Percentiles rank a stretch among this genome's conserved stretches.
Conservation (phyloP, 208 protist genomes). For the Blechomonas ayalai region DNA sequence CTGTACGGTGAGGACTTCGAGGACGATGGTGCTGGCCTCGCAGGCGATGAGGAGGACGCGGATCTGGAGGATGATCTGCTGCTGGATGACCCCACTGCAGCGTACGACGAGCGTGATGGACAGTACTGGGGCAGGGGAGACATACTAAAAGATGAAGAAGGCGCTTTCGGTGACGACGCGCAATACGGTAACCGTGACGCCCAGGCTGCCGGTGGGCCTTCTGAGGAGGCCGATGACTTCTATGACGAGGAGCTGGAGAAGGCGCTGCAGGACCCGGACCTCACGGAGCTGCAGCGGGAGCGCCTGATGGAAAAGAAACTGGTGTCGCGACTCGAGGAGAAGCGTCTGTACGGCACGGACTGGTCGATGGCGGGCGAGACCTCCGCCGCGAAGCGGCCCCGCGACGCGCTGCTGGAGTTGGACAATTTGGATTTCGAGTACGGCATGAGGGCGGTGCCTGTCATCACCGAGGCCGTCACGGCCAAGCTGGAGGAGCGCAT, state of each 20-base stretch:
- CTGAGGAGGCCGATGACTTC: constrained; percentile 14
- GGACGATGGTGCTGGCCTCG: constrained; percentile 38
- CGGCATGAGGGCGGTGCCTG: constrained; percentile 78
- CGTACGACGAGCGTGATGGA: constrained; percentile 27
- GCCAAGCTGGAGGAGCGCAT: constrained; percentile 85
- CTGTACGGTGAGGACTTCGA: constrained; percentile 89
- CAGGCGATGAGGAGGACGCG: constrained; percentile 26
- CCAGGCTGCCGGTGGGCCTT: background rate
- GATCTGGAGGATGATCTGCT: constrained; percentile 55
- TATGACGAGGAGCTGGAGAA: constrained; percentile 58
- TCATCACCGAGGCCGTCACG: constrained; percentile 81
- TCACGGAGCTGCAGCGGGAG: constrained; percentile 70
- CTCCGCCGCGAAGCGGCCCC: constrained; percentile 56
- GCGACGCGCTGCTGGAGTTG: constrained; percentile 79
- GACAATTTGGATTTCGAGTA: constrained; percentile 85
- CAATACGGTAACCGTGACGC: constrained; percentile 2
- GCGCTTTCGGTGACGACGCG: constrained; percentile 10
- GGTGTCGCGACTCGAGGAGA: constrained; percentile 65
- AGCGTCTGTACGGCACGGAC: constrained; percentile 63
- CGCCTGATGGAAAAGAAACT: constrained; percentile 56
- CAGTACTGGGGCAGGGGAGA: constrained; percentile 33
- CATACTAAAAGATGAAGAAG: constrained; percentile 28
- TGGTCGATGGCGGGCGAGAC: constrained; percentile 86
- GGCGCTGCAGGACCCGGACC: constrained; percentile 45
- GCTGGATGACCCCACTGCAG: constrained; percentile 44